Conservation (phyloP, 495 filamentous ascomycete species). For the Penicillium tannophilum region DNA sequence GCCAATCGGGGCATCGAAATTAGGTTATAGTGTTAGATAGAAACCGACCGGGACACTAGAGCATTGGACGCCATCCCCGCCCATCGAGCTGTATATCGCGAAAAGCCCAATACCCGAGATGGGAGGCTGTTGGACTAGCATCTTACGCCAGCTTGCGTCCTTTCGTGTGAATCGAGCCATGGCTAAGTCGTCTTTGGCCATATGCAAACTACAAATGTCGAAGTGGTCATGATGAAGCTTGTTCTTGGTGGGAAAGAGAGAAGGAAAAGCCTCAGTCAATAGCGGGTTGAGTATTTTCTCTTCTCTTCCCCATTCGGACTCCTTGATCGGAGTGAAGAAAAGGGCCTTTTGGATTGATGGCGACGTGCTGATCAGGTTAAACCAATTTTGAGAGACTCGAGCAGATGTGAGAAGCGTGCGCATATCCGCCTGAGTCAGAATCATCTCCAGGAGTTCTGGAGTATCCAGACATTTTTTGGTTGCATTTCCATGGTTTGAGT, state of each 20-base stretch:
- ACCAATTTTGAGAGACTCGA: slow-evolving; percentile 23
- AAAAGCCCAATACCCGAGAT: slow-evolving; percentile 9
- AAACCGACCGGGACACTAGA: slow-evolving; percentile 1
- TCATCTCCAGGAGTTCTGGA: slow-evolving; percentile 19
- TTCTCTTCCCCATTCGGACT: not conserved
- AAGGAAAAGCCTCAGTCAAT: not conserved
- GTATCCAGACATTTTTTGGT: not conserved
- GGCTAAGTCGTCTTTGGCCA: slow-evolving; percentile 3
- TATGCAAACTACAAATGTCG: not conserved
- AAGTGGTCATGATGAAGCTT: too few species aligned
- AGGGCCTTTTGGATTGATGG: slow-evolving; percentile 16
- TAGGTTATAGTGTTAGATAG: not conserved
- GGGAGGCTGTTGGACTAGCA: slow-evolving; percentile 31
- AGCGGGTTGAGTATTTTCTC: slow-evolving; percentile 12
- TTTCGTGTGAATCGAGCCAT: slow-evolving; percentile 4
- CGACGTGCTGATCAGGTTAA: slow-evolving; percentile 12
- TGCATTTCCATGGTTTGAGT: too few species aligned
- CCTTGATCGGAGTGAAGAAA: slow-evolving; percentile 16
- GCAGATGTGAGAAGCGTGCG: slow-evolving; percentile 18
- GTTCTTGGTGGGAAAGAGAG: slow-evolving; percentile 4
- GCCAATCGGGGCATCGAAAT: not conserved
- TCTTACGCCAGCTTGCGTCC: slow-evolving; percentile 21
- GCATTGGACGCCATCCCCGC: not conserved
- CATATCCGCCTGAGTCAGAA: slow-evolving; percentile 13
- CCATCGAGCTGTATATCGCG: too few species aligned